These are phyloP conservation scores for Phyllosticta paracitricarpa DNA, from an alignment of 2,329 filamentous ascomycete genomes.

Conservation along the genomic window DNA sequence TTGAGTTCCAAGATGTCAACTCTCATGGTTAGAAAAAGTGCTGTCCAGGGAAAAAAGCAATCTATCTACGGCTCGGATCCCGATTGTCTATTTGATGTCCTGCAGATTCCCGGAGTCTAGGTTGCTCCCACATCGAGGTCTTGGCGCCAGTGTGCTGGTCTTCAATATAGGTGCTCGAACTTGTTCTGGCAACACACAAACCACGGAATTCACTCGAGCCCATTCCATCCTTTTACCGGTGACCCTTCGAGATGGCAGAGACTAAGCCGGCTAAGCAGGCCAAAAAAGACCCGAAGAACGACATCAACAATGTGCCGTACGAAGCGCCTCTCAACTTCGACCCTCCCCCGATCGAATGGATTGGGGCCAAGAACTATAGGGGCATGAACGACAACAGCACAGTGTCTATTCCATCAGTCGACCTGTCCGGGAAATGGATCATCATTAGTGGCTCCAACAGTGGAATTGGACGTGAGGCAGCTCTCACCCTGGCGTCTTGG, in stretches of 20 bases:
- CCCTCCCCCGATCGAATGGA: slow-evolving; percentile 4
- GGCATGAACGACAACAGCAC: slow-evolving; percentile 3
- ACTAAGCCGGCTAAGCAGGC: not conserved
- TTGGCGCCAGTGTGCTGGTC: not conserved
- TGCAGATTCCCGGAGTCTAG: not conserved
- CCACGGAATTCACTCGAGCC: too few relatives aligned
- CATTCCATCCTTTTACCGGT: not conserved
- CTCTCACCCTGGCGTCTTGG: slow-evolving; percentile 17
- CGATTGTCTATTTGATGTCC: not conserved
- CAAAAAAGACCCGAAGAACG: not conserved
- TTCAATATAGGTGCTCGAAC: not conserved
- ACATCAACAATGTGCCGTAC: slow-evolving; percentile 11
- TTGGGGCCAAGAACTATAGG: slow-evolving; percentile 5
- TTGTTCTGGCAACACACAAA: not conserved
- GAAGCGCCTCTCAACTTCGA: slow-evolving; percentile 8
- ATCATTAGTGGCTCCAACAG: slow-evolving; percentile 17
- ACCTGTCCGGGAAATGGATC: slow-evolving; percentile 12
- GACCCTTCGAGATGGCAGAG: not conserved
- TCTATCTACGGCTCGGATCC: not conserved
- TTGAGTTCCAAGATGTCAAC: not conserved
- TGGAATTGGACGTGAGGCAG: slow-evolving; percentile 20
- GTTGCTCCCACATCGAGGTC: not conserved
- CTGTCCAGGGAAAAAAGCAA: not conserved
- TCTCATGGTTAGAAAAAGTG: not conserved
- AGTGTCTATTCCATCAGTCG: slow-evolving; percentile 1